phyloP scores from a whole-genome alignment of 352 stramenopile genomes.

The Sclerospora graminicola region DNA sequence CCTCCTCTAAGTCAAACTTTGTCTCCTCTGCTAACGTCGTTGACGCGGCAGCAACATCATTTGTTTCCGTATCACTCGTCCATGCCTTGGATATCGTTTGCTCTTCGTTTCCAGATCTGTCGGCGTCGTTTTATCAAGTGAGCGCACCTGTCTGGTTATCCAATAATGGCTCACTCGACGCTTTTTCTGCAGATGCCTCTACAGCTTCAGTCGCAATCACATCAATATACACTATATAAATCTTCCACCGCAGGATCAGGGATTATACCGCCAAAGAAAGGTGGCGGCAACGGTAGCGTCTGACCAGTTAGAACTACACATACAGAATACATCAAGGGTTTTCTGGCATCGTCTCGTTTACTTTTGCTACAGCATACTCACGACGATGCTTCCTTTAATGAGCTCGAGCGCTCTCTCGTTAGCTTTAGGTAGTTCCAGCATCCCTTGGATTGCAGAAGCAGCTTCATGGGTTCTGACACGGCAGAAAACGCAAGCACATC shows the following conservation, averaged over 20 bases:
- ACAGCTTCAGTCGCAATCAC: constrained; percentile 4
- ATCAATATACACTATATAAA: constrained; percentile 12
- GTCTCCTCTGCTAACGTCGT: too few species aligned
- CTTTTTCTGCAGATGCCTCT: constrained; percentile 26
- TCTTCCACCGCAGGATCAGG: constrained; percentile 13
- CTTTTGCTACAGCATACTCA: neutral
- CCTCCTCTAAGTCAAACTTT: too few species aligned
- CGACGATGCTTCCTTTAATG: constrained; percentile 34
- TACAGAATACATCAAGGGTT: neutral
- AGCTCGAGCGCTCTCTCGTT: constrained; percentile 37
- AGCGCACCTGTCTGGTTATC: too few species aligned
- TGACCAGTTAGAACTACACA: constrained; percentile 30
- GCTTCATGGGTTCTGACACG: constrained; percentile 28
- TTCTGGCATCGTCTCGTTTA: neutral
- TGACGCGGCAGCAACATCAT: too few species aligned
- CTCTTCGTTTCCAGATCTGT: too few species aligned
- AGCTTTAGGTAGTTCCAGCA: constrained; percentile 34
- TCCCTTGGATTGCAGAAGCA: constrained; percentile 30
- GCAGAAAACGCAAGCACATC: neutral
- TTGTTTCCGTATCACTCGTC: too few species aligned
- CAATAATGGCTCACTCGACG: too few species aligned
- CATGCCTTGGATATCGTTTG: too few species aligned
- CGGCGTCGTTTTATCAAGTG: too few species aligned
- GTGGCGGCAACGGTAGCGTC: constrained; percentile 21
- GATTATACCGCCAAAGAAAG: constrained; percentile 27